Evolutionary conservation across 1,284 basidiomycete genomes (phyloP).

Genomic region (Cryptococcus depauperatus): DNA sequence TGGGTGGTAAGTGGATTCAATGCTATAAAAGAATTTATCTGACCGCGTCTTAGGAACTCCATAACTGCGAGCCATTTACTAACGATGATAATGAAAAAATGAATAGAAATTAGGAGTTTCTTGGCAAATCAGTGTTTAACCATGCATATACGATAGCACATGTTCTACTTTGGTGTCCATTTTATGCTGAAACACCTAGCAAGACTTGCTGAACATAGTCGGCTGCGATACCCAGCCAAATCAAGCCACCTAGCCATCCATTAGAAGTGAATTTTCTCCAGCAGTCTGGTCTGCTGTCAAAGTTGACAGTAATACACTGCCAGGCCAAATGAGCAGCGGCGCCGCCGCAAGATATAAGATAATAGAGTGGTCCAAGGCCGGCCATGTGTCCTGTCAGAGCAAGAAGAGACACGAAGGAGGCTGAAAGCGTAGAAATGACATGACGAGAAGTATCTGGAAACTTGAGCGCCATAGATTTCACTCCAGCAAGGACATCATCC

Average conservation of each 20-base stretch:
- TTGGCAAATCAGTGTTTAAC: no score
- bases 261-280: constrained; percentile 87
- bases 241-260: constrained; percentile 77
- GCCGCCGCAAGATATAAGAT: constrained; percentile 60
- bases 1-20: constrained; percentile 28
- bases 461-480: constrained; percentile 87
- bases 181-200: constrained; percentile 12
- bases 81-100: no score
- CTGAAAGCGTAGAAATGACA: constrained; percentile 67
- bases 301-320: constrained; percentile 69
- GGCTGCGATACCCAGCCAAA: constrained; percentile 72
- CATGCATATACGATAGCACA: constrained; percentile 1
- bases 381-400: constrained; percentile 71
- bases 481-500: constrained; percentile 81
- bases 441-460: constrained; percentile 69
- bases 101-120: no score
- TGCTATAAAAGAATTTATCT: neutral
- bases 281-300: constrained; percentile 72
- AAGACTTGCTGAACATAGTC: constrained; percentile 57
- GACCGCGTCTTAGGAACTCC: constrained; percentile 14
- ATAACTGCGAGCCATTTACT: neutral
- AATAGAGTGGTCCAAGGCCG: constrained; percentile 69
- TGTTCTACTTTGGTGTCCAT: neutral
- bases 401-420: constrained; percentile 65
- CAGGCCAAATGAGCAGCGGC: constrained; percentile 72